Base-by-base conservation (phyloP, 768 basidiomycete species). In the Boletus tomentosulus region DNA sequence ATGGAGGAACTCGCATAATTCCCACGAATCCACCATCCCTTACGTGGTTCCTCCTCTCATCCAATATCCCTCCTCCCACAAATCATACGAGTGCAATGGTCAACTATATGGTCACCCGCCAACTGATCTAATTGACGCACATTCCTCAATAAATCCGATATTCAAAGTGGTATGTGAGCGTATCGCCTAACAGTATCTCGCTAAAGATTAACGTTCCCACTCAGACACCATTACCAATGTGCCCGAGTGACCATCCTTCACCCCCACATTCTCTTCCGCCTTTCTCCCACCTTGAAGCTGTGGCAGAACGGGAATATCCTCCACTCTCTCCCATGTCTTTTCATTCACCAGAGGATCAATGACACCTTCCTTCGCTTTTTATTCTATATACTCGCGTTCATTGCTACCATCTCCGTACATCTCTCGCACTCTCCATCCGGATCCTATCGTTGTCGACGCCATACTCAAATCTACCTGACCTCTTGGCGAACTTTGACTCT, bases 161-260 rank as follows among this genome's bases (percentile, higher is more conserved):
- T 92, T 92, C 78, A 86, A 89, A 81, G 89, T 92, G 76, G 90
- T 92, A 74, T 77, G 90, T 83, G 19, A 53, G 35, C 28, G 2
- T 52, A 3, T 28, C 28, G 35, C 9, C 6, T 46, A 33, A 4
- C 34, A 12, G 53, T 25, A 44, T 35, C 31, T 37, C 28, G 37
- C 48, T 67, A 39, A 58, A 46, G 13, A 52, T 46, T 54, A 24
- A 43, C 31, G 15, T 51, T 39, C 47, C 19, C 38, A 25, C 41
- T 51, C 45, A 86, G 83, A 78, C 83, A 54, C 81, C 83, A 66
- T 70, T 81, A 60, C 78, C 82, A 30, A 62, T 69, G 24, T 73
- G 81, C 34, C 69, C 72, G 31, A 61, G 70, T 51, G 73, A 75
- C 56, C 62, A 64, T 52, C 60, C 67, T 49, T 67, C 74, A 27